phyloP scores from a whole-genome alignment of 257 asterid species.

The Solanum appendiculatum region DNA sequence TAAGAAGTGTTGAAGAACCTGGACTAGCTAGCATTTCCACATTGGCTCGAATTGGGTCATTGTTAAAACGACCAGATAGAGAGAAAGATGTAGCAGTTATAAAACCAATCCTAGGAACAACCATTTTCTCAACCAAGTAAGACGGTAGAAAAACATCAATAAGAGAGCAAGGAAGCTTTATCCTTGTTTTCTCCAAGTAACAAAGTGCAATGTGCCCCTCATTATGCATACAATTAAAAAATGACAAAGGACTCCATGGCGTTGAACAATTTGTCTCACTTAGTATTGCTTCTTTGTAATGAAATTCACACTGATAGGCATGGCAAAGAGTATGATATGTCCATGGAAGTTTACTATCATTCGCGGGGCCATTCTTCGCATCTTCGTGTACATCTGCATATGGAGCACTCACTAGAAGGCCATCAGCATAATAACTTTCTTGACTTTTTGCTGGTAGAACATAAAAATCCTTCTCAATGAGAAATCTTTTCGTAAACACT shows the following conservation, averaged over 20 bases:
- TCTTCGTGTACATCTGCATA: too few species aligned
- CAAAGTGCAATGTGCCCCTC: not conserved
- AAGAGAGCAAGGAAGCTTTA: slow-evolving; percentile 28
- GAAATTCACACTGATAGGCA: not conserved
- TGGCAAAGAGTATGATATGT: too few species aligned
- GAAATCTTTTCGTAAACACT: too few species aligned
- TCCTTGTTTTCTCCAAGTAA: slow-evolving; percentile 10
- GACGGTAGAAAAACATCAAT: slow-evolving; percentile 37
- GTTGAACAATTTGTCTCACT: not conserved
- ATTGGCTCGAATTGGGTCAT: not conserved
- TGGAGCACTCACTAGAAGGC: too few species aligned
- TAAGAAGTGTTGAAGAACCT: too few species aligned
- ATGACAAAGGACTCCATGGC: not conserved
- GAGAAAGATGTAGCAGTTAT: not conserved
- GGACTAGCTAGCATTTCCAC: not conserved
- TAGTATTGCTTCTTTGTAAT: not conserved
- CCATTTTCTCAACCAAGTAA: slow-evolving; percentile 5
- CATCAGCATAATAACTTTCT: too few species aligned
- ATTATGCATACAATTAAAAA: too few species aligned
- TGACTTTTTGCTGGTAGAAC: too few species aligned
- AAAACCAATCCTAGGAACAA: slow-evolving; percentile 32
- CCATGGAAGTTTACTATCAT: too few species aligned
- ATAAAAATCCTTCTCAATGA: too few species aligned
- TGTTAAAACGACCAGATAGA: not conserved
- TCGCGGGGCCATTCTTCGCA: too few species aligned